These are phyloP conservation scores for Ephemerocybe angulata DNA, from an alignment of 768 basidiomycete species.

Conservation along the genomic window DNA sequence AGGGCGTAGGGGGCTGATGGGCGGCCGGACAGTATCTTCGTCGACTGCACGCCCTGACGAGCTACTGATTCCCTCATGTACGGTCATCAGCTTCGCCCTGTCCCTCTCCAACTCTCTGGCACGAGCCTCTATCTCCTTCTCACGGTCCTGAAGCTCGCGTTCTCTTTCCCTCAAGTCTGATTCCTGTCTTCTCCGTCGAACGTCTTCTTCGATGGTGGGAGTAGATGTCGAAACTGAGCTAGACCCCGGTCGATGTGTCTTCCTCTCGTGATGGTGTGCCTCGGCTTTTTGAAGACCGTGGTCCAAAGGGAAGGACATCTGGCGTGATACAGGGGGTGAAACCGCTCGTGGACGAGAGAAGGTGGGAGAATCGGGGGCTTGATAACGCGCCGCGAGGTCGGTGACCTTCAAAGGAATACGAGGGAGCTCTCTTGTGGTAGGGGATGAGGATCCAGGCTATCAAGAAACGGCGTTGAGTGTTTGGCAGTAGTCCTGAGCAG, in stretches of 20 bases:
- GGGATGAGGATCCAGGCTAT: conserved; percentile 50
- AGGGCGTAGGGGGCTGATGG: conserved; percentile 19
- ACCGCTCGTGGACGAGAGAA: conserved; percentile 30
- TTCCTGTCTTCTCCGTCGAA: conserved; percentile 35
- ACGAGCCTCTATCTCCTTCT: conserved; percentile 51
- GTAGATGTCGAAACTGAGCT: conserved; percentile 8
- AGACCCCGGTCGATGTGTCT: conserved; percentile 11
- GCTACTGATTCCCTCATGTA: conserved; percentile 25
- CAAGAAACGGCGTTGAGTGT: conserved; percentile 8
- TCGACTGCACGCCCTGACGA: conserved; percentile 11
- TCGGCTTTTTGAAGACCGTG: conserved; percentile 15
- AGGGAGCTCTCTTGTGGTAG: conserved; percentile 58
- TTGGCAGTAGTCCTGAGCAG: conserved; percentile 1
- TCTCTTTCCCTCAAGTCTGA: conserved; percentile 56
- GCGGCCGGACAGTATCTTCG: neutral
- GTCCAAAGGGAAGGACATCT: conserved; percentile 26
- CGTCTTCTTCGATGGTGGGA: conserved; percentile 23
- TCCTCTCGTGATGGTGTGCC: conserved; percentile 11
- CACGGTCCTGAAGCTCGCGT: conserved; percentile 46
- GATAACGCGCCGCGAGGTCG: conserved; percentile 61
- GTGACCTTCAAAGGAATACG: conserved; percentile 61
- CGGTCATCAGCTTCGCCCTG: conserved; percentile 37
- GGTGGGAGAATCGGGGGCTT: conserved; percentile 39
- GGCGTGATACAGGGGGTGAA: conserved; percentile 28
- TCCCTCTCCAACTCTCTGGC: conserved; percentile 58